Conservation (phyloP, 2,329 filamentous ascomycete species). For the Cytospora chrysosperma region DNA sequence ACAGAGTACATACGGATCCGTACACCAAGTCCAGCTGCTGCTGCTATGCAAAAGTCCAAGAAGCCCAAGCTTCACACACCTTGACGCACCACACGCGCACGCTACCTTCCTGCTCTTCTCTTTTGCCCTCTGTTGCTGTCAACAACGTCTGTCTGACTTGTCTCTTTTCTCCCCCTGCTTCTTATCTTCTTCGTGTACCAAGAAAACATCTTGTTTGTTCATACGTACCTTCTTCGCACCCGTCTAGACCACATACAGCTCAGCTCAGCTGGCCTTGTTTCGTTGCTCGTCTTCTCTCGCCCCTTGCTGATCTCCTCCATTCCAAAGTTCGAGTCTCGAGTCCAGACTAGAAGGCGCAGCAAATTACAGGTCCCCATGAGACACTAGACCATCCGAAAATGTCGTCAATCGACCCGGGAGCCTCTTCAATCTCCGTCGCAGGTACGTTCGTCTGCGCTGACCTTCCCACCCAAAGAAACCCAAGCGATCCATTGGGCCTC, state of each 20-base stretch:
- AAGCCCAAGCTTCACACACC: not conserved
- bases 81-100: not conserved
- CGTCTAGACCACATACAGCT: not conserved
- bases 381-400: slow-evolving; percentile 28
- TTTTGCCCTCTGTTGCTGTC: slow-evolving; percentile 2
- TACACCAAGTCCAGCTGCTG: no score
- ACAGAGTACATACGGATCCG: not conserved
- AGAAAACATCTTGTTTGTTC: slow-evolving; percentile 16
- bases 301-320: not conserved
- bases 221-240: slow-evolving; percentile 1
- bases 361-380: slow-evolving; percentile 17
- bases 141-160: not conserved
- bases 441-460: slow-evolving; percentile 39
- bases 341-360: not conserved
- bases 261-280: not conserved
- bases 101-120: not conserved
- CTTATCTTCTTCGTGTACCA: slow-evolving; percentile 4
- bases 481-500: not conserved
- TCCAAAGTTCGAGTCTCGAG: not conserved
- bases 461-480: not conserved
- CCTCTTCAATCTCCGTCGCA: slow-evolving; percentile 59
- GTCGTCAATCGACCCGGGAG: slow-evolving; percentile 42
- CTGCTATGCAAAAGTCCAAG: not conserved
- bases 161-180: slow-evolving; percentile 1
- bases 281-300: not conserved